Evolutionary conservation across 208 protist genomes (phyloP).

Genomic region (Trypanosoma congolense): DNA sequence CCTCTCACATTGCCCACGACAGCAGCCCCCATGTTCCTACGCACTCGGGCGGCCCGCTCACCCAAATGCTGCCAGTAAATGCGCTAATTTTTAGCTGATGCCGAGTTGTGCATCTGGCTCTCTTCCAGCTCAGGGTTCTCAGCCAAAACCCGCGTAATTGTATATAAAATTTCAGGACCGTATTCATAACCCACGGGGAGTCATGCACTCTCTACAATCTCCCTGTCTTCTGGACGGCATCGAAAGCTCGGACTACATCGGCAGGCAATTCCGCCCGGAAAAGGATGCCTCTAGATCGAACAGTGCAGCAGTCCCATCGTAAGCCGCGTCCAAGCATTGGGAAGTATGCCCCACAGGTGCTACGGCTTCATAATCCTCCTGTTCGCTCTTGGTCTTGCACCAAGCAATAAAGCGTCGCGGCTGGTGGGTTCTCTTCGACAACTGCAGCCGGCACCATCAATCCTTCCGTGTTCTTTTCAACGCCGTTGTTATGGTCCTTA

Average conservation of each 20-base stretch:
- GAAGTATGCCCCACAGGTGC: constrained; percentile 4
- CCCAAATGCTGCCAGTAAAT: constrained; percentile 1
- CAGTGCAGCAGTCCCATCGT: constrained; percentile 1
- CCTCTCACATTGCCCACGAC: neutral
- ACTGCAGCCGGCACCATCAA: constrained; percentile 4
- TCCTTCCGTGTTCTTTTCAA: too few species aligned
- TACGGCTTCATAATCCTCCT: constrained; percentile 5
- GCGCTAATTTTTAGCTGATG: neutral
- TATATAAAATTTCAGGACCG: constrained; percentile 6
- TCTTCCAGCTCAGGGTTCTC: neutral
- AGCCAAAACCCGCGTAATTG: constrained; percentile 1
- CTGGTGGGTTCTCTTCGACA: constrained; percentile 5
- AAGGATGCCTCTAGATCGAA: constrained; percentile 1
- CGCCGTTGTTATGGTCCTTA: too few species aligned
- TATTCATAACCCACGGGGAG: constrained; percentile 7
- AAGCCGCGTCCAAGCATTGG: constrained; percentile 1
- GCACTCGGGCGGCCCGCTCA: neutral
- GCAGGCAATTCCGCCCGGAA: neutral
- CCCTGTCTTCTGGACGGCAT: neutral
- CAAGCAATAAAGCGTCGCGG: constrained; percentile 5
- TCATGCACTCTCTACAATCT: neutral
- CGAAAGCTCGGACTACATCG: constrained; percentile 1
- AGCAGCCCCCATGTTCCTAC: neutral
- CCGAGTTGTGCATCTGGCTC: neutral
- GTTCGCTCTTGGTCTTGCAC: constrained; percentile 8